A percentile compares a stretch with the other conserved stretches of the same genome.
Conservation (phyloP, 768 basidiomycete species). For the Cystofilobasidium capitatum region DNA sequence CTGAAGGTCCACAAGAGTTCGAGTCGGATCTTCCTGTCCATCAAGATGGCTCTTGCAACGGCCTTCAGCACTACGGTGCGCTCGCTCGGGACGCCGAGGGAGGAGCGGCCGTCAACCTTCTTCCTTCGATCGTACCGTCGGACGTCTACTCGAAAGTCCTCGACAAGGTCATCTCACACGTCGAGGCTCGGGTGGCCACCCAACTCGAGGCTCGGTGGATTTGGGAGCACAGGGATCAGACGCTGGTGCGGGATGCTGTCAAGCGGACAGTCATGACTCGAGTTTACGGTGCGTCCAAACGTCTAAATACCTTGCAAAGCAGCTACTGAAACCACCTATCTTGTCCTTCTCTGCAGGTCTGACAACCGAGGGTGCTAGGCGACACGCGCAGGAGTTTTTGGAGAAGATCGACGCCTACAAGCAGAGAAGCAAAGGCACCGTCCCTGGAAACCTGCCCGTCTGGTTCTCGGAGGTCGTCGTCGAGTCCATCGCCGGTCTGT, state of each 20-base stretch:
- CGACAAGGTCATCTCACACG: constrained; percentile 62
- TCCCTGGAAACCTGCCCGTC: constrained; percentile 50
- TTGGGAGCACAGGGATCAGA: constrained; percentile 53
- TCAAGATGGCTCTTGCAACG: constrained; percentile 97
- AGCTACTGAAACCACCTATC: not conserved
- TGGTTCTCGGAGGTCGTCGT: constrained; percentile 67
- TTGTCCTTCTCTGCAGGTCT: constrained; percentile 43
- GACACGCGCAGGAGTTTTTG: constrained; percentile 61
- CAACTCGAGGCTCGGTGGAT: constrained; percentile 28
- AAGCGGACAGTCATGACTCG: constrained; percentile 99
- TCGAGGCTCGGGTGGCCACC: constrained; percentile 48
- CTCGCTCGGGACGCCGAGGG: constrained; percentile 84
- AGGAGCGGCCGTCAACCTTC: constrained; percentile 84
- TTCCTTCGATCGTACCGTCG: constrained; percentile 70
- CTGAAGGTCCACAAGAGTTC: constrained; percentile 48
- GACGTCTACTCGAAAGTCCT: constrained; percentile 94
- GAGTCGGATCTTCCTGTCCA: constrained; percentile 76
- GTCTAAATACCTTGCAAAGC: not conserved
- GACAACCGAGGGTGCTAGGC: constrained; percentile 85
- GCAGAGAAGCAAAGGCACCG: not conserved
- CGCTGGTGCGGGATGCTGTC: constrained; percentile 83
- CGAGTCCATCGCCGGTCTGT: constrained; percentile 76
- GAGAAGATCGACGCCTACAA: not conserved
- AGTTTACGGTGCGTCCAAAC: constrained; percentile 60
- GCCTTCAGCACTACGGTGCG: constrained; percentile 95